Percentiles rank a stretch among this genome's conserved stretches.
These are phyloP conservation scores for Ophiostoma perfectum DNA, from an alignment of 2,329 filamentous ascomycete genomes.

Conservation along the genomic window DNA sequence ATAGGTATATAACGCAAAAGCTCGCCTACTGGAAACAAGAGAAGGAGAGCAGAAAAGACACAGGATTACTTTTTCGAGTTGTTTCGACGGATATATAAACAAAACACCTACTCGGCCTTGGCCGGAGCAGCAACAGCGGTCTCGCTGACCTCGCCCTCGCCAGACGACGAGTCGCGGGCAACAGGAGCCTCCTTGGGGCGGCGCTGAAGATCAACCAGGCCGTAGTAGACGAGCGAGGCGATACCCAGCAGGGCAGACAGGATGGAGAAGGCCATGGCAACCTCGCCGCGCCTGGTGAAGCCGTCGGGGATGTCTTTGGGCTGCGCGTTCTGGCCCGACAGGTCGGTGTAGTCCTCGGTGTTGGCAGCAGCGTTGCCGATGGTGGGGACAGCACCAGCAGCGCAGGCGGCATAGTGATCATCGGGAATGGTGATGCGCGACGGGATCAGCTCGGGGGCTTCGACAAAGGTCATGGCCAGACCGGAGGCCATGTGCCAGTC, in stretches of 20 bases:
- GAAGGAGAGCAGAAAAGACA: conserved; percentile 7
- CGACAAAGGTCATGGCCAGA: conserved; percentile 60
- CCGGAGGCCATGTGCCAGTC: conserved; percentile 69
- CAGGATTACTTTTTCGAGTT: conserved; percentile 15
- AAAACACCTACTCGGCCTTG: conserved; percentile 16
- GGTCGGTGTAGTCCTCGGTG: conserved; percentile 27
- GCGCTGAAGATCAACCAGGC: conserved; percentile 37
- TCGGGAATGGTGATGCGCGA: conserved; percentile 54
- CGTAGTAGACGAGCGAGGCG: conserved; percentile 62
- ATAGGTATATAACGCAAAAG: conserved; percentile 16
- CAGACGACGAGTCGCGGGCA: conserved; percentile 18
- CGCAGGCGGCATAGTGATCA: conserved; percentile 54
- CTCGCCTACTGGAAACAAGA: conserved; percentile 1
- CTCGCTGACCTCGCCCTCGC: conserved; percentile 14
- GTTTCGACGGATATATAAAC: background rate
- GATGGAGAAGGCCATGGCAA: conserved; percentile 68
- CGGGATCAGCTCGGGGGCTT: conserved; percentile 59
- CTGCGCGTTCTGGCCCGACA: conserved; percentile 29
- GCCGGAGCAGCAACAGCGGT: background rate
- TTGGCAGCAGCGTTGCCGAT: conserved; percentile 33
- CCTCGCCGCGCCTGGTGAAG: conserved; percentile 62
- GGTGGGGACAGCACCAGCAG: conserved; percentile 28
- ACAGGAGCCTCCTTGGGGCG: conserved; percentile 6
- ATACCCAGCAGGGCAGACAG: conserved; percentile 65
- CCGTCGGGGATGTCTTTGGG: conserved; percentile 26